Evolutionary conservation across 2,329 filamentous ascomycete genomes (phyloP).

Genomic region (Penicillium psychrosexuale): DNA sequence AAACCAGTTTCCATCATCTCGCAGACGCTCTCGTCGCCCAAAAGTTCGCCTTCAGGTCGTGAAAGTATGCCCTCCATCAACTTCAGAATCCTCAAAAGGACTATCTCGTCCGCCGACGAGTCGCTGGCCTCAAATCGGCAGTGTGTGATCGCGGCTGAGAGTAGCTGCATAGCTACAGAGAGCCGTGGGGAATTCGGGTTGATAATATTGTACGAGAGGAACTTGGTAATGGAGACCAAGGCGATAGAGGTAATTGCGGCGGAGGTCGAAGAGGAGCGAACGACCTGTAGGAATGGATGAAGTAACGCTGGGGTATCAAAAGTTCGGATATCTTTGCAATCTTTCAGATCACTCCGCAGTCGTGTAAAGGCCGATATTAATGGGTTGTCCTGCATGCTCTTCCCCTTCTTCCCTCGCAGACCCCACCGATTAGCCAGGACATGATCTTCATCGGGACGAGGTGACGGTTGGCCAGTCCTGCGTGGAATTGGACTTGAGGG

Average conservation of each 20-base stretch:
- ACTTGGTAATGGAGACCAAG: conserved; percentile 89
- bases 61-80: conserved; percentile 99
- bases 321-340: conserved; percentile 80
- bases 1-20: conserved; percentile 99
- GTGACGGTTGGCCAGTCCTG: conserved; percentile 21
- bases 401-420: conserved; percentile 87
- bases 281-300: conserved; percentile 92
- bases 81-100: conserved; percentile 88
- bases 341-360: conserved; percentile 80
- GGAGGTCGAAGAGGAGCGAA: conserved; percentile 91
- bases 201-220: conserved; percentile 92
- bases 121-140: conserved; percentile 97
- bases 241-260: conserved; percentile 95
- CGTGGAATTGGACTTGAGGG: conserved; percentile 36
- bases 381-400: conserved; percentile 96
- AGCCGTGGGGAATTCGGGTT: conserved; percentile 80
- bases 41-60: conserved; percentile 81
- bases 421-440: conserved; percentile 82
- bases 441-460: conserved; percentile 40
- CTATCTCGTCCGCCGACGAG: conserved; percentile 90
- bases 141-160: conserved; percentile 93
- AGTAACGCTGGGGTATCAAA: conserved; percentile 89
- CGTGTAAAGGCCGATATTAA: conserved; percentile 93
- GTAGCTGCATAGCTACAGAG: conserved; percentile 84
- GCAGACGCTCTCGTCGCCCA: conserved; percentile 98